Evolutionary conservation across 1,139 yeast species (phyloP), one percentile per base, ranked within the genome.

Genomic region (Debaryomyces nepalensis): DNA sequence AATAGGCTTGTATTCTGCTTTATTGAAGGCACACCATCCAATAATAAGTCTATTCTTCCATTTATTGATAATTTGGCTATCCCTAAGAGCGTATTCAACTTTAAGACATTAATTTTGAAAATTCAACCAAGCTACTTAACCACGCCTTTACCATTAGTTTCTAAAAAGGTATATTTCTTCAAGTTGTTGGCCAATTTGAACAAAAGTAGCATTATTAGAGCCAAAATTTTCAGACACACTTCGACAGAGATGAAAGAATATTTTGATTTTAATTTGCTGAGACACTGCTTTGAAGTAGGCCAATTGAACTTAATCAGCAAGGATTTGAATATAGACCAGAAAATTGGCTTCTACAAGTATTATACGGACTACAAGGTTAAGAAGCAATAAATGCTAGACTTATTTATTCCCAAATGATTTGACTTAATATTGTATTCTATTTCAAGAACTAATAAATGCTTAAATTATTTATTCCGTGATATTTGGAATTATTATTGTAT

Each of bases 21-120:
- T 39, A 66, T 80, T 15, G 95, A 86, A 55, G 90, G 90, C 0
- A 82, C 90, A 0, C 70, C 88, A 0, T 77, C 88, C 1, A 85
- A 84, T 55, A 85, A 85, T 43, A 79, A 77, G 50, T 73, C 83
- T 0, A 57, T 82, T 0, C 64, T 82, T 42, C 82, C 84, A 11
- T 78, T 80, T 47, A 52, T 55, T 5, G 37, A 41, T 10, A 40
- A 50, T 4, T 46, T 59, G 29, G 52, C 50, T n/a, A 19, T 33
- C 10, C 38, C 37, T 4, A 32, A 14, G 23, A 16, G 14, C n/a
- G n/a, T 46, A 0, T 61, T 62, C 49, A 58, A 57, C 16, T 53
- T 76, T 39, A 79, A 74, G 49, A 65, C 79, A 0, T 45, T 79
- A 26, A 70, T 75, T 21, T 49, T 80, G 40, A 77, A 73, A 48